Conservation (phyloP, 352 stramenopile genomes). For the Phytophthora vignae region DNA sequence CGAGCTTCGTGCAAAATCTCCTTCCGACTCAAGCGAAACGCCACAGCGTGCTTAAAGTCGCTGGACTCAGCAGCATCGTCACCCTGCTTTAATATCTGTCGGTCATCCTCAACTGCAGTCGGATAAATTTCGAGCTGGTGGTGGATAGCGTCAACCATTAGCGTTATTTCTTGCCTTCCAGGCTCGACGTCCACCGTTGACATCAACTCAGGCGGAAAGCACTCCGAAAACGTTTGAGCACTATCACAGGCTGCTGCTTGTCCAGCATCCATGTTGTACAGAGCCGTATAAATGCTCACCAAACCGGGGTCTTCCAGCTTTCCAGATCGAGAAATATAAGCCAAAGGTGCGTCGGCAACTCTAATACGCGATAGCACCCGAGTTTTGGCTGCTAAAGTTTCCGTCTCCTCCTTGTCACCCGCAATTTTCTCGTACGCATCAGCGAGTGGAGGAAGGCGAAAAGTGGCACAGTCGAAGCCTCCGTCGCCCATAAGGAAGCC, state of each 20-base stretch:
- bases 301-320: slow-evolving; percentile 36
- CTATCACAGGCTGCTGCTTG: slow-evolving; percentile 36
- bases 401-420: slow-evolving; percentile 4
- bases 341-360: slow-evolving; percentile 40
- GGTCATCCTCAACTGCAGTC: slow-evolving; percentile 56
- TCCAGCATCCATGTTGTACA: slow-evolving; percentile 33
- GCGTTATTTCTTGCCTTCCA: slow-evolving; percentile 9
- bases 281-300: slow-evolving; percentile 40
- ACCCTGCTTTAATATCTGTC: background rate
- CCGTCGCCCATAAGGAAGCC: slow-evolving; percentile 92
- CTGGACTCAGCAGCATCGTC: background rate
- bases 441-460: slow-evolving; percentile 43
- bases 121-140: slow-evolving; percentile 42
- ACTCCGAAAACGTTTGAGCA: slow-evolving; percentile 37
- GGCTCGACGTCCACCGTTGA: slow-evolving; percentile 12
- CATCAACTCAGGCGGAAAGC: slow-evolving; percentile 40
- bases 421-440: slow-evolving; percentile 5
- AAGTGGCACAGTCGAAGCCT: slow-evolving; percentile 87
- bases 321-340: slow-evolving; percentile 46
- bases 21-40: slow-evolving; percentile 66
- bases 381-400: slow-evolving; percentile 34
- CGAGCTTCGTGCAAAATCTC: slow-evolving; percentile 48
- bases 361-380: slow-evolving; percentile 36
- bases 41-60: slow-evolving; percentile 35
- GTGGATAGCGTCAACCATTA: slow-evolving; percentile 16